A percentile compares a stretch with the other conserved stretches of the same genome.
Conservation (phyloP, 2,329 filamentous ascomycete genomes). For the Trichothecium roseum region DNA sequence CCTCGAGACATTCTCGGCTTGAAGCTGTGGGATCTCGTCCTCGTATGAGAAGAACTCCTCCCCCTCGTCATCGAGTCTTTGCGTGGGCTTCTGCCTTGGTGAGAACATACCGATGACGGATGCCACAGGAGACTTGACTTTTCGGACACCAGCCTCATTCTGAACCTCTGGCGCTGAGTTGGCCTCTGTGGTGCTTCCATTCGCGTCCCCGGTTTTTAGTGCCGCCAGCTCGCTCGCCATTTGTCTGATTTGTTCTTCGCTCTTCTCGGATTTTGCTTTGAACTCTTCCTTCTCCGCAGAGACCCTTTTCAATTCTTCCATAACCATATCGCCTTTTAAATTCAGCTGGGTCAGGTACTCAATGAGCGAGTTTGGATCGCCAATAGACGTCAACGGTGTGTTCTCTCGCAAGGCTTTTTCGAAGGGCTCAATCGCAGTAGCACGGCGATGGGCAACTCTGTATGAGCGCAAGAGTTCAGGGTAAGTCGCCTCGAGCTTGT, state of each 20-base stretch:
- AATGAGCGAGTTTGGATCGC: slow-evolving; percentile 70
- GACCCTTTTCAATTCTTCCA: slow-evolving; percentile 85
- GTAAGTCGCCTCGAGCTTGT: slow-evolving; percentile 81
- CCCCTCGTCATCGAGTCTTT: slow-evolving; percentile 19
- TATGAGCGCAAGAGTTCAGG: slow-evolving; percentile 86
- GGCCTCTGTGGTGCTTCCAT: slow-evolving; percentile 23
- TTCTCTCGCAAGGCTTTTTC: slow-evolving; percentile 85
- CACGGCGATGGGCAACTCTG: slow-evolving; percentile 77
- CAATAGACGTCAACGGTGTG: slow-evolving; percentile 81
- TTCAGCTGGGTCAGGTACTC: slow-evolving; percentile 87
- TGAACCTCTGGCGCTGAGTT: slow-evolving; percentile 7
- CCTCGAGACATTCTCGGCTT: slow-evolving; percentile 61
- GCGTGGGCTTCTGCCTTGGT: slow-evolving; percentile 29
- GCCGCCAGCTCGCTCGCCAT: slow-evolving; percentile 53
- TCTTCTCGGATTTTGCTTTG: slow-evolving; percentile 65
- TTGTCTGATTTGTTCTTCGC: slow-evolving; percentile 51
- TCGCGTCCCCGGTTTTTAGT: slow-evolving; percentile 24
- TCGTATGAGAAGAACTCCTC: slow-evolving; percentile 83
- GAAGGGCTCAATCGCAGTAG: slow-evolving; percentile 83
- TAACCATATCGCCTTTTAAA: slow-evolving; percentile 80
- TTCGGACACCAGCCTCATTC: slow-evolving; percentile 10
- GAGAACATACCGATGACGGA: slow-evolving; percentile 40
- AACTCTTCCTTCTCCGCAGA: slow-evolving; percentile 70
- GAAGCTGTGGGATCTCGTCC: slow-evolving; percentile 72
- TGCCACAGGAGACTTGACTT: slow-evolving; percentile 34